Evolutionary conservation across 805 yeast genomes (phyloP), one percentile per base, ranked within the genome.

Genomic region (Lipomyces orientalis): DNA sequence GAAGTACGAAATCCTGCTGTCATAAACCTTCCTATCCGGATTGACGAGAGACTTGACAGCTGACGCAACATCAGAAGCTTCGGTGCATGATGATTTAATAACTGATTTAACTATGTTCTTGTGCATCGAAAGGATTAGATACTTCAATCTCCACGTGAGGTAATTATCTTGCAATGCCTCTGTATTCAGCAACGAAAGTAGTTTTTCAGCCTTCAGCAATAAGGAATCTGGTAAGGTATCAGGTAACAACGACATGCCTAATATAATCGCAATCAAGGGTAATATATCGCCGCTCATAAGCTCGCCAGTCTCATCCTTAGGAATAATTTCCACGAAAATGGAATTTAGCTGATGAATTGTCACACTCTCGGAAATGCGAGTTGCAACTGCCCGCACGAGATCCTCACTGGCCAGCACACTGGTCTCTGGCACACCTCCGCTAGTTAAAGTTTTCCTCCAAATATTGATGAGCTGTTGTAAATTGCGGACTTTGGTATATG

Each of bases 131-230:
- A 67, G 37, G 5, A 69, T 22, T 12, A 61, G 39, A 34, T 69
- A 69, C 14, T 55, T 58, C 25, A 64, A 58, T 56, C 70, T 33
- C 66, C 66, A 69, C n/a, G 63, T 54, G 2, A 35, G 34, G 33
- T 57, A 62, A 12, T 52, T 22, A 9, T 16, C 19, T 37, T 54
- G 54, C 8, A 64, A 58, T 12, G 54, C 7, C 1, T 34, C 7
- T 4, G 56, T 2, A 6, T 29, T 22, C 16, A 62, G 54, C 9
- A 12, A 7, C 14, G 22, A n/a, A 34, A 57, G 34, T 8, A 62
- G 14, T 12, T 3, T 16, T 12, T 34, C 19, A 14, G 39, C 9
- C 25, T 34, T 14, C 9, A 35, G 9, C 19, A 46, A 14, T 22
- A 61, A 14, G 49, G 37, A 43, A 34, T 9, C n/a, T 14, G 46